A percentile compares a stretch with the other conserved stretches of the same genome.
phyloP scores from a whole-genome alignment of 1,284 basidiomycete species.

The Sporisorium scitamineum region DNA sequence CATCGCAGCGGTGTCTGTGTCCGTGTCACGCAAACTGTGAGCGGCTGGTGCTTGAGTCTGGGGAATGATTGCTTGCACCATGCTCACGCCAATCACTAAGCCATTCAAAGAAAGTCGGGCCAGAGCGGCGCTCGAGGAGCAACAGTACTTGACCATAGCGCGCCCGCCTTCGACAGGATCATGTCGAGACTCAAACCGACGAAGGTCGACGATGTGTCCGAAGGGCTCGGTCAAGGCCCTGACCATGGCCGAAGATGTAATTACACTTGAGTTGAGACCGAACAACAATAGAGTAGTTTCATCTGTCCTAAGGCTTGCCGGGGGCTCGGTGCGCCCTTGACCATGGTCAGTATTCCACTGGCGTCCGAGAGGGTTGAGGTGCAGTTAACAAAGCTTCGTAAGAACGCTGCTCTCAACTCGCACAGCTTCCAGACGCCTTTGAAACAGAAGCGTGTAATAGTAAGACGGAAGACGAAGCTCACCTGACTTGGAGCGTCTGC shows the following conservation, averaged over 20 bases:
- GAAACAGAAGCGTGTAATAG: background rate
- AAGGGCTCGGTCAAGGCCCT: conserved; percentile 40
- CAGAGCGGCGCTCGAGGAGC: conserved; percentile 29
- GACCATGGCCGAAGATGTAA: conserved; percentile 22
- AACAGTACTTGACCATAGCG: conserved; percentile 24
- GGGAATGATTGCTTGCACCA: conserved; percentile 9
- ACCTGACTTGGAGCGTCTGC: conserved; percentile 12
- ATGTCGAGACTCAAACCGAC: background rate
- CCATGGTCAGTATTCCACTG: background rate
- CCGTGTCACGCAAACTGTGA: background rate
- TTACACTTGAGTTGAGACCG: conserved; percentile 20
- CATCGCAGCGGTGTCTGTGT: background rate
- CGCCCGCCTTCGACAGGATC: background rate
- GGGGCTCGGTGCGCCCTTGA: background rate
- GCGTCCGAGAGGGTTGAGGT: background rate
- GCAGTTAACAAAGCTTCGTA: background rate
- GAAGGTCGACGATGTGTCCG: conserved; percentile 18
- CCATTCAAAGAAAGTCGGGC: conserved; percentile 28
- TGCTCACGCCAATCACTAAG: conserved; percentile 17
- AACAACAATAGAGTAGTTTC: conserved; percentile 16
- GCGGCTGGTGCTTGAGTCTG: background rate
- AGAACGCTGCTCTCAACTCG: background rate
- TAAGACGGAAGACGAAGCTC: background rate
- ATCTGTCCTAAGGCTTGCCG: background rate
- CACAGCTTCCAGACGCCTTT: background rate